A percentile compares a stretch with the other conserved stretches of the same genome.
Evolutionary conservation across 2,329 filamentous ascomycete species (phyloP).

Genomic region (Sporothrix brasiliensis): DNA sequence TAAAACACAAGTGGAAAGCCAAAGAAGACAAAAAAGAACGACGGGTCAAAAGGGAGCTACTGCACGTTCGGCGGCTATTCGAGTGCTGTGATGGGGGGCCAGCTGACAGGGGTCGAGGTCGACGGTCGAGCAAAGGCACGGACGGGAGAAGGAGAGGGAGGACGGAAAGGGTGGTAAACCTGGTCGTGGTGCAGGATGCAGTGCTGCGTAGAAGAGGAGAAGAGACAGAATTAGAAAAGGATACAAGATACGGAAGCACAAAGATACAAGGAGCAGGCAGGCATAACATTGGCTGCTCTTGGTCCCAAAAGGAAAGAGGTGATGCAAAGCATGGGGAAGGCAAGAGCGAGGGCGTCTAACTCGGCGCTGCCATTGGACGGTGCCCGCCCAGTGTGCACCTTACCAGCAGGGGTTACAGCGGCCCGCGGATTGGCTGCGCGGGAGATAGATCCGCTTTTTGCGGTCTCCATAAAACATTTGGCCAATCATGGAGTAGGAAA

Average conservation of each 20-base stretch:
- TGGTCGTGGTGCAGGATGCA: not conserved
- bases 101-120: slow-evolving; percentile 24
- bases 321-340: slow-evolving; percentile 12
- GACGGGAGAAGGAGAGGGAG: not conserved
- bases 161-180: not conserved
- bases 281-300: not conserved
- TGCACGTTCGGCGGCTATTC: slow-evolving; percentile 35
- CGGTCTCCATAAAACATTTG: not conserved
- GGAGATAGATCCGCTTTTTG: not conserved
- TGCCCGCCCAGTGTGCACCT: not conserved
- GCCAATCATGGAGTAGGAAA: not conserved
- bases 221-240: not conserved
- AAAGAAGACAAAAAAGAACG: not conserved
- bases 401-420: slow-evolving; percentile 16
- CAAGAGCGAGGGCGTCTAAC: slow-evolving; percentile 30
- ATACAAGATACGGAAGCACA: not conserved
- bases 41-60: slow-evolving; percentile 23
- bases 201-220: not conserved
- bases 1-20: not conserved
- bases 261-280: not conserved
- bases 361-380: slow-evolving; percentile 32
- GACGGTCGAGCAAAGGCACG: not conserved
- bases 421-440: slow-evolving; percentile 26
- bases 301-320: slow-evolving; percentile 5
- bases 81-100: slow-evolving; percentile 31